Percentiles rank a stretch among this genome's conserved stretches.
Conservation (phyloP, 2,329 filamentous ascomycete species). For the Colletotrichum spinosum region DNA sequence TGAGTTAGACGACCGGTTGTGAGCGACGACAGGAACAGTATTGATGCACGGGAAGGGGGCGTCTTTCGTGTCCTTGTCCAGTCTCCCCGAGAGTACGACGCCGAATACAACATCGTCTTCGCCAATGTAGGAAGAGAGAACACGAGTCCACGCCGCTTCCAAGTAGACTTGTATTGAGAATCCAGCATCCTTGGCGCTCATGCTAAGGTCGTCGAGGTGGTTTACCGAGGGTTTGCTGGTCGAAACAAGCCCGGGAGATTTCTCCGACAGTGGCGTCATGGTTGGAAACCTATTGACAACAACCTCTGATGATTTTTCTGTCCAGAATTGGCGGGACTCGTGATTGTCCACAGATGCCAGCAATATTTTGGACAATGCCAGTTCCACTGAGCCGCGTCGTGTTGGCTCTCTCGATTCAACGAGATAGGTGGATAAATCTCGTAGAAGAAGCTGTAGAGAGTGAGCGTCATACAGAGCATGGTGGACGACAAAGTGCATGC, state of each 20-base stretch:
- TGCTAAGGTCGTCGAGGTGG: constrained; percentile 61
- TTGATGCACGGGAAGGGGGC: constrained; percentile 83
- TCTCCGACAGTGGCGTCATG: constrained; percentile 71
- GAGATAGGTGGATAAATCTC: constrained; percentile 60
- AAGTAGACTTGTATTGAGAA: constrained; percentile 81
- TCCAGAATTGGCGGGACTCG: constrained; percentile 71
- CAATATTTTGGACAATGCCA: constrained; percentile 56
- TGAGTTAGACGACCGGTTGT: constrained; percentile 63
- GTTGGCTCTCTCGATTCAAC: constrained; percentile 31
- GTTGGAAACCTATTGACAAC: constrained; percentile 80
- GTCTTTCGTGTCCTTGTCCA: constrained; percentile 66
- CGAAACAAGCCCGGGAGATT: constrained; percentile 3
- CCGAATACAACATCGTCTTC: constrained; percentile 82
- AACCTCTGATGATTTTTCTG: constrained; percentile 59
- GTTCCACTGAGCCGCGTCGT: constrained; percentile 43
- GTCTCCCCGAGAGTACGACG: constrained; percentile 81
- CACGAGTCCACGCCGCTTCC: constrained; percentile 81
- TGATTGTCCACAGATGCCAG: constrained; percentile 44
- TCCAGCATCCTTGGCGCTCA: constrained; percentile 65
- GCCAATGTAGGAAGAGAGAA: constrained; percentile 82
- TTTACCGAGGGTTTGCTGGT: constrained; percentile 36
- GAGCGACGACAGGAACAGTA: constrained; percentile 79
- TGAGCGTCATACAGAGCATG: constrained; percentile 90
- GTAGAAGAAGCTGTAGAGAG: constrained; percentile 75
- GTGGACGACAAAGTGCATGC: constrained; percentile 68